phyloP scores from a whole-genome alignment of 164 flowering plant species.

The Nymphaea thermarum region DNA sequence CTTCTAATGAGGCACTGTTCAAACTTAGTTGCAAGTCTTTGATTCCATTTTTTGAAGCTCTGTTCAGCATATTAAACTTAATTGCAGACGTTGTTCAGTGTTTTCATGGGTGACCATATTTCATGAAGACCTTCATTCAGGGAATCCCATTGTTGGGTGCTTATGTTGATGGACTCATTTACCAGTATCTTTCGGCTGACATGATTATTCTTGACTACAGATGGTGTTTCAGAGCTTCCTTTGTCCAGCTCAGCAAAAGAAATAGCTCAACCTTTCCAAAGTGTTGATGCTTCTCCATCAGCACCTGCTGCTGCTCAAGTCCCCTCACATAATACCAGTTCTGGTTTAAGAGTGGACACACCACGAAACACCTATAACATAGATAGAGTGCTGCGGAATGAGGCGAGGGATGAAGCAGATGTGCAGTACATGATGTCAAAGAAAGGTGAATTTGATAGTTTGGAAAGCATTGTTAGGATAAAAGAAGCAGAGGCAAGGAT shows the following conservation, averaged over 20 bases:
- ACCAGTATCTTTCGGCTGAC: background rate
- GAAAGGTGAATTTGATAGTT: slow-evolving; percentile 51
- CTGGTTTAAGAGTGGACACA: slow-evolving; percentile 20
- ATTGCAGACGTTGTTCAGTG: too few relatives aligned
- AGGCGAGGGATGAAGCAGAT: slow-evolving; percentile 29
- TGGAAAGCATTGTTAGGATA: slow-evolving; percentile 67
- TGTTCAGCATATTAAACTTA: too few relatives aligned
- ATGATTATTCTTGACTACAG: slow-evolving; percentile 17
- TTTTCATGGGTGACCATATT: too few relatives aligned
- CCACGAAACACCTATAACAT: slow-evolving; percentile 15
- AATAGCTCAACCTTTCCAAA: slow-evolving; percentile 22
- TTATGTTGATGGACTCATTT: too few relatives aligned
- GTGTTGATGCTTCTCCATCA: slow-evolving; percentile 21
- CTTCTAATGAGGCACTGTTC: too few relatives aligned
- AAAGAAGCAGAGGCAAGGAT: slow-evolving; percentile 87
- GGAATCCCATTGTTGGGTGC: too few relatives aligned
- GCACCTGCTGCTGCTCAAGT: slow-evolving; percentile 22
- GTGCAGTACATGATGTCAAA: slow-evolving; percentile 25
- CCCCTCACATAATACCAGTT: slow-evolving; percentile 21
- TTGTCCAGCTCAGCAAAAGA: slow-evolving; percentile 34
- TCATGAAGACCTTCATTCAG: too few relatives aligned
- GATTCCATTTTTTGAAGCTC: too few relatives aligned
- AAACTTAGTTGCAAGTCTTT: too few relatives aligned
- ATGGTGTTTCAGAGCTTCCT: slow-evolving; percentile 28
- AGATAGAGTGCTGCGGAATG: slow-evolving; percentile 18